Evolutionary conservation across 225 moss, liverwort and hornwort species (phyloP).

Genomic region (Straminergon stramineum): DNA sequence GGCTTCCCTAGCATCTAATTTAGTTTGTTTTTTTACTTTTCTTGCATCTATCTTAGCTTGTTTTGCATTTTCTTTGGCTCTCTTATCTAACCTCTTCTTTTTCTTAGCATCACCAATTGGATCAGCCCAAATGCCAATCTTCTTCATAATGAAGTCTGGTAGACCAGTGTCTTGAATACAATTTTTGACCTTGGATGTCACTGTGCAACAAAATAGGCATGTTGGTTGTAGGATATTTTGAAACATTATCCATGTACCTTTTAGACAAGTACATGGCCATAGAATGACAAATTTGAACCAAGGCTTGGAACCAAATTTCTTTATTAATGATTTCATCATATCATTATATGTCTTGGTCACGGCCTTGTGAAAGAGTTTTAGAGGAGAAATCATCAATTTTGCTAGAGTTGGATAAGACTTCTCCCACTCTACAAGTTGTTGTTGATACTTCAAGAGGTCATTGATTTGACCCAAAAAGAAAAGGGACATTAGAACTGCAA

Average conservation of each 20-base stretch:
- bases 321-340: neutral
- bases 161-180: neutral
- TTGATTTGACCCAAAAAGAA: constrained; percentile 28
- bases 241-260: neutral
- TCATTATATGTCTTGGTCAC: neutral
- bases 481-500: constrained; percentile 9
- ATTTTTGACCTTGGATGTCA: neutral
- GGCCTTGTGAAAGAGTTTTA: neutral
- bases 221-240: constrained; percentile 2
- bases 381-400: constrained; percentile 7
- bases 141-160: neutral
- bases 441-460: constrained; percentile 15
- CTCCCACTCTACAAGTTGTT: constrained; percentile 3
- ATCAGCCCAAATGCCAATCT: neutral
- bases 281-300: constrained; percentile 4
- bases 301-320: neutral
- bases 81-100: neutral
- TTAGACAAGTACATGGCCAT: neutral
- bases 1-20: neutral
- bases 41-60: neutral
- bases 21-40: neutral
- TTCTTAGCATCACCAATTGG: neutral
- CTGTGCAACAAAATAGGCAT: neutral
- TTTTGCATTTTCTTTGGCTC: neutral
- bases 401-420: constrained; percentile 14